These are phyloP conservation scores for Dictyostelium firmibasis DNA, from an alignment of 78 protist species.

Conservation along the genomic window DNA sequence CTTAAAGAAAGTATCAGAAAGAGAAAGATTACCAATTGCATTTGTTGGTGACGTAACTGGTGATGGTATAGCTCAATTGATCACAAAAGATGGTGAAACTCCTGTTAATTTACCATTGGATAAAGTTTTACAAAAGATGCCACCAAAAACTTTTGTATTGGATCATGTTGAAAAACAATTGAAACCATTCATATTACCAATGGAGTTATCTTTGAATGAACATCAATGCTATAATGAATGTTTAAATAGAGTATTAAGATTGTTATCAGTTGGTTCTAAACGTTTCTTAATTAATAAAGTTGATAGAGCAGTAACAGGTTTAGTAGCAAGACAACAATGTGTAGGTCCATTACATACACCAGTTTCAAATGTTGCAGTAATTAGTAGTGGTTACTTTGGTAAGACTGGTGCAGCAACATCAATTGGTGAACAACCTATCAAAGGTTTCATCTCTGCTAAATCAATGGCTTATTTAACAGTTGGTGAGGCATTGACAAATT, in stretches of 20 bases:
- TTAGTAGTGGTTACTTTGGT: constrained; percentile 68
- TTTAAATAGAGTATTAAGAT: constrained; percentile 82
- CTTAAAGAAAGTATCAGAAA: constrained; percentile 57
- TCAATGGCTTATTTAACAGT: constrained; percentile 93
- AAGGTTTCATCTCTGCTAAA: constrained; percentile 85
- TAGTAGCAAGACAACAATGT: constrained; percentile 95
- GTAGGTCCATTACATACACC: constrained; percentile 95
- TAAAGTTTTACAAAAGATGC: constrained; percentile 85
- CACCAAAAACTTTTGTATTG: constrained; percentile 82
- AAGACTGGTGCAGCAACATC: constrained; percentile 82
- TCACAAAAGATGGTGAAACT: constrained; percentile 24
- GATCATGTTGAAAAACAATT: background rate
- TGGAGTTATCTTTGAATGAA: background rate
- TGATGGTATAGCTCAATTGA: constrained; percentile 78
- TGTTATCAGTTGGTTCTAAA: constrained; percentile 93
- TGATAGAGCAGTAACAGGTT: constrained; percentile 93
- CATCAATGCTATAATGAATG: background rate
- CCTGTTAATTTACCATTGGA: constrained; percentile 83
- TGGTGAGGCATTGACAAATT: constrained; percentile 94
- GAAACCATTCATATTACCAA: constrained; percentile 37
- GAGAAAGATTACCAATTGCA: constrained; percentile 86
- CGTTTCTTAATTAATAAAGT: constrained; percentile 93
- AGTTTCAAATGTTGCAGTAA: constrained; percentile 88
- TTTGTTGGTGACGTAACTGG: constrained; percentile 87
- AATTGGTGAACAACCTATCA: constrained; percentile 93